phyloP scores from a whole-genome alignment of 2,329 filamentous ascomycete species.

The Coniochaeta prunicola region DNA sequence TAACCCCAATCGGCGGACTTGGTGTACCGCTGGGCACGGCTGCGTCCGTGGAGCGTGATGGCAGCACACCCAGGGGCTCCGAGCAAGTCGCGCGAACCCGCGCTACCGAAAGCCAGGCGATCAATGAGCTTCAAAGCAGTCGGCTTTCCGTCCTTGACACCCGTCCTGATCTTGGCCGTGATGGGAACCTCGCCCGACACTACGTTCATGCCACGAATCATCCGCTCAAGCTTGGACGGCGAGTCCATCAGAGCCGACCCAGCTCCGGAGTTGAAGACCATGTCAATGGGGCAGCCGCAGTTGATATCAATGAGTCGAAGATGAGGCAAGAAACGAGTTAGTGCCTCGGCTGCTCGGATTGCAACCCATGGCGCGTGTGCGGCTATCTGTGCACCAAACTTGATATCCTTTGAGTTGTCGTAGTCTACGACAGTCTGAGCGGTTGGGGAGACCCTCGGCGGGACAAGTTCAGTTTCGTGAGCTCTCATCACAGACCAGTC shows the following conservation, averaged over 20 bases:
- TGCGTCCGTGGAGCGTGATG: constrained; percentile 91
- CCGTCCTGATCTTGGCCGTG: constrained; percentile 90
- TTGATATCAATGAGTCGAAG: constrained; percentile 91
- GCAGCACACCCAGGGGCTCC: constrained; percentile 83
- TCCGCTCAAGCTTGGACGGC: constrained; percentile 83
- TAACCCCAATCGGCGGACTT: constrained; percentile 91
- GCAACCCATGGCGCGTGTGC: constrained; percentile 89
- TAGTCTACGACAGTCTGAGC: constrained; percentile 62
- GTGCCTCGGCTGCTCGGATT: constrained; percentile 76
- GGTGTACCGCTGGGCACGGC: constrained; percentile 90
- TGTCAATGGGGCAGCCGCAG: constrained; percentile 94
- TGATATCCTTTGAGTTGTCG: constrained; percentile 74
- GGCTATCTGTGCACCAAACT: constrained; percentile 88
- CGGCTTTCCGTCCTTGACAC: constrained; percentile 71
- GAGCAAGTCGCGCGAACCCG: constrained; percentile 60
- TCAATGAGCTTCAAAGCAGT: constrained; percentile 77
- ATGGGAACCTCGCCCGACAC: constrained; percentile 88
- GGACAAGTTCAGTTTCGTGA: constrained; percentile 71
- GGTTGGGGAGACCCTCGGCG: constrained; percentile 59
- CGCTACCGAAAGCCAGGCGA: constrained; percentile 72
- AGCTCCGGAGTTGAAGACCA: constrained; percentile 80
- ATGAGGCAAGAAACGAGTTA: constrained; percentile 70
- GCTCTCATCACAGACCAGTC: constrained; percentile 96
- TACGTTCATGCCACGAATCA: constrained; percentile 90
- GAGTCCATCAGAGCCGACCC: constrained; percentile 90